A percentile compares a stretch with the other conserved stretches of the same genome.
Evolutionary conservation across 305 asterid genomes (phyloP).

Genomic region (Fraxinus dipetala): DNA sequence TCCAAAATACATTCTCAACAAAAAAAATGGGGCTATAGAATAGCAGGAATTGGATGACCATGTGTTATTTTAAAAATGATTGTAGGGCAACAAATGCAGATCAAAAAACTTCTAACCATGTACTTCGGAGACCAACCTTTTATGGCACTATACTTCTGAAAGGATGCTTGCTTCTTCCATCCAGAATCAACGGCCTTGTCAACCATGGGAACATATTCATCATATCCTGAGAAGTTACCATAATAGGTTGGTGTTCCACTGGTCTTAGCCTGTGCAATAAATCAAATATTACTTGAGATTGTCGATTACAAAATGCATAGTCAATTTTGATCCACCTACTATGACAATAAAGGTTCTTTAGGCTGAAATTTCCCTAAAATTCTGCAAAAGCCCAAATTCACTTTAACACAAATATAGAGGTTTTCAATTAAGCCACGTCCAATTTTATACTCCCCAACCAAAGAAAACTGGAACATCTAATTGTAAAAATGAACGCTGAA

Average conservation of each 20-base stretch:
- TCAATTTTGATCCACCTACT: background rate
- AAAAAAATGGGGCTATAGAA: too few relatives aligned
- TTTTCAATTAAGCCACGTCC: background rate
- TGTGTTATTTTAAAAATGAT: background rate
- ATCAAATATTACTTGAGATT: background rate
- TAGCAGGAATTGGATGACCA: background rate
- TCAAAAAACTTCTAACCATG: background rate
- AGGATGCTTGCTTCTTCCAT: conserved; percentile 72
- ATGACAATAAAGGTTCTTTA: background rate
- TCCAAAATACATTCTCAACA: too few relatives aligned
- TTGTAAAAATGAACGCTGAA: background rate
- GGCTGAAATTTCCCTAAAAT: background rate
- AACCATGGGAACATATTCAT: conserved; percentile 97
- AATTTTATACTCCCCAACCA: background rate
- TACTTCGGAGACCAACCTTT: conserved; percentile 49
- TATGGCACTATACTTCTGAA: conserved; percentile 44
- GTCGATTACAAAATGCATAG: background rate
- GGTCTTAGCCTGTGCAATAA: conserved; percentile 64
- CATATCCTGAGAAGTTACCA: conserved; percentile 66
- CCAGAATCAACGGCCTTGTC: conserved; percentile 96
- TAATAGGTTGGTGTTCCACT: conserved; percentile 56
- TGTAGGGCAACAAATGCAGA: conserved; percentile 18
- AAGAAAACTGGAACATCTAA: background rate
- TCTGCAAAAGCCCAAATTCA: background rate
- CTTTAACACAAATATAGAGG: background rate